Conservation (phyloP, 2,329 filamentous ascomycete genomes). For the Aspergillus puulaauensis region DNA sequence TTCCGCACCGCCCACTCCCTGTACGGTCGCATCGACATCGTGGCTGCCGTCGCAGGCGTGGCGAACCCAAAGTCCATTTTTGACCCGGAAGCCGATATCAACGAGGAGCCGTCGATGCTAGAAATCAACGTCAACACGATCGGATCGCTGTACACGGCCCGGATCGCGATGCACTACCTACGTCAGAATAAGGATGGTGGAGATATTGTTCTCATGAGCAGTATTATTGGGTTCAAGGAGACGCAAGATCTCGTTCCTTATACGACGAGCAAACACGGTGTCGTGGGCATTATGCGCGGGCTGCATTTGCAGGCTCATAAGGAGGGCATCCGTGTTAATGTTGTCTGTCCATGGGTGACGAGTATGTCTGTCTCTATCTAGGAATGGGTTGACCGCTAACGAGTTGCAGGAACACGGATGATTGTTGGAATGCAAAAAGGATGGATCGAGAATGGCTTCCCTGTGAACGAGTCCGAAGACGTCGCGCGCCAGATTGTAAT, state of each 20-base stretch:
- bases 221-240: conserved; percentile 8
- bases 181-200: not conserved
- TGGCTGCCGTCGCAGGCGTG: not conserved
- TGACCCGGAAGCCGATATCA: not conserved
- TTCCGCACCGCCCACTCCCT: not conserved
- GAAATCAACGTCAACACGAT: conserved; percentile 7
- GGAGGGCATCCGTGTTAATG: conserved; percentile 5
- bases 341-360: conserved; percentile 7
- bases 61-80: conserved; percentile 1
- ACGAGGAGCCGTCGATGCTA: conserved; percentile 4
- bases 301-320: not conserved
- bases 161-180: conserved; percentile 1
- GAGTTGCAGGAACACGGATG: not conserved
- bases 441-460: not conserved
- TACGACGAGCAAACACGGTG: conserved; percentile 4
- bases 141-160: conserved; percentile 3
- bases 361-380: not conserved
- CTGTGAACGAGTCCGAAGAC: conserved; percentile 3
- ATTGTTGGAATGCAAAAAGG: conserved; percentile 3
- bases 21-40: not conserved
- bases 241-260: not conserved
- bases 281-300: conserved; percentile 6
- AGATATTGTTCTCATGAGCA: conserved; percentile 6
- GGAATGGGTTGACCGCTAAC: not conserved
- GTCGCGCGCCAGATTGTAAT: not conserved